Evolutionary conservation across 108 stramenopile species (phyloP).

Genomic region (Conticribra guillardii): DNA sequence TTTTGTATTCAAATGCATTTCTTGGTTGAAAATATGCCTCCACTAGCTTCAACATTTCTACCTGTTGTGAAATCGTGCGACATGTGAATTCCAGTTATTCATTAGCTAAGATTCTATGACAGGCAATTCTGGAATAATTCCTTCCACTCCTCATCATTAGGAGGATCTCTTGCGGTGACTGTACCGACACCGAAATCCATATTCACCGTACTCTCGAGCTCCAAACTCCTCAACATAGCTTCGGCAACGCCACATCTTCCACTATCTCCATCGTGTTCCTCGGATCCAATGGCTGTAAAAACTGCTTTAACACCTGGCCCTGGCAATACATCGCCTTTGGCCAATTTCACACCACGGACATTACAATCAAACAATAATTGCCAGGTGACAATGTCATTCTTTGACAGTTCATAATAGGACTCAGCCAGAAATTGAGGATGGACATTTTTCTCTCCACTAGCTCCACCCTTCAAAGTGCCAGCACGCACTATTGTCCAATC

Average conservation of each 20-base stretch:
- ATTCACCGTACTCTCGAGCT: slow-evolving; percentile 18
- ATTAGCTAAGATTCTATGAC: neutral
- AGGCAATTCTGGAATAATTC: slow-evolving; percentile 9
- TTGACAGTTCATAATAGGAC: slow-evolving; percentile 32
- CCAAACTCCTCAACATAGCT: slow-evolving; percentile 41
- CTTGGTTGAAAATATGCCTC: too few species aligned
- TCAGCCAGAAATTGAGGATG: slow-evolving; percentile 18
- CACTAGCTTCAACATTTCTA: too few species aligned
- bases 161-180: slow-evolving; percentile 12
- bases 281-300: slow-evolving; percentile 38
- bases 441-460: slow-evolving; percentile 29
- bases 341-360: slow-evolving; percentile 25
- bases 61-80: too few species aligned
- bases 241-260: slow-evolving; percentile 32
- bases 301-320: slow-evolving; percentile 45
- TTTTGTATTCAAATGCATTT: too few species aligned
- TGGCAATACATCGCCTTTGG: slow-evolving; percentile 37
- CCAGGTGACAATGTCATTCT: slow-evolving; percentile 51
- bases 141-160: slow-evolving; percentile 34
- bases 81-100: neutral
- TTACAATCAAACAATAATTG: slow-evolving; percentile 54
- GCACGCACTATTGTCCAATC: slow-evolving; percentile 58
- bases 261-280: slow-evolving; percentile 40
- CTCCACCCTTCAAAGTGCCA: slow-evolving; percentile 44
- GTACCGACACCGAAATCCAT: slow-evolving; percentile 39